Conservation (phyloP, 768 basidiomycete species). For the Lactifluus subvellereus region DNA sequence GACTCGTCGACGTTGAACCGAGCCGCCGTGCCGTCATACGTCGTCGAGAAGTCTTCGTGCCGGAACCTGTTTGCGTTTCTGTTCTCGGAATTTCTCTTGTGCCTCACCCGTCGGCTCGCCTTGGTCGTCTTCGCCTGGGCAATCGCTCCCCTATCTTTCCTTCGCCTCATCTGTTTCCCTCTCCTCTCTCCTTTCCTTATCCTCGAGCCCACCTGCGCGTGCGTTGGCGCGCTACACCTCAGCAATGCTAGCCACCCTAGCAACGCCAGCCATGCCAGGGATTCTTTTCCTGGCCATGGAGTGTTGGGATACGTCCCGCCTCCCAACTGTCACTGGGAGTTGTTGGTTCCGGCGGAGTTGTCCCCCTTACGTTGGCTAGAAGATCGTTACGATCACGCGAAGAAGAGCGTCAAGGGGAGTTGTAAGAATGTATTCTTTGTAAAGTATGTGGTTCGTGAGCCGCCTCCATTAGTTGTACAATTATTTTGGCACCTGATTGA, state of each 20-base stretch:
- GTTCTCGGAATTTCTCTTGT: conserved; percentile 43
- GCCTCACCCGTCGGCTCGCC: too few species aligned
- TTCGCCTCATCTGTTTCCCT: too few species aligned
- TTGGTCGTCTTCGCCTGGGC: too few species aligned
- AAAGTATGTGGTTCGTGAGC: neutral
- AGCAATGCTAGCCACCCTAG: too few species aligned
- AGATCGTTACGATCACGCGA: neutral
- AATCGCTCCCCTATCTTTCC: too few species aligned
- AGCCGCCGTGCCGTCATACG: too few species aligned
- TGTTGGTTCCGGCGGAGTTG: conserved; percentile 35
- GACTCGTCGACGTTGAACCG: too few species aligned
- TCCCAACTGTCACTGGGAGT: conserved; percentile 30
- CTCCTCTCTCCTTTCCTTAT: too few species aligned
- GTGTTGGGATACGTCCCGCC: conserved; percentile 62
- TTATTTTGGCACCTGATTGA: neutral
- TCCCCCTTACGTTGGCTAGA: conserved; percentile 26
- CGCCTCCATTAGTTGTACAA: neutral
- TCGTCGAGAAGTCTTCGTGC: too few species aligned
- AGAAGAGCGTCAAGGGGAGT: neutral
- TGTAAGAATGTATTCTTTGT: neutral
- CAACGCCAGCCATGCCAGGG: too few species aligned
- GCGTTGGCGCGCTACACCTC: too few species aligned
- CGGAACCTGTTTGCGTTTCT: conserved; percentile 36
- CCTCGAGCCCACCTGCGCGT: too few species aligned
- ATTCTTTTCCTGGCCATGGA: conserved; percentile 49